These are phyloP conservation scores for Pulicaria dysenterica DNA, from an alignment of 129 eudicot species.

Conservation along the genomic window DNA sequence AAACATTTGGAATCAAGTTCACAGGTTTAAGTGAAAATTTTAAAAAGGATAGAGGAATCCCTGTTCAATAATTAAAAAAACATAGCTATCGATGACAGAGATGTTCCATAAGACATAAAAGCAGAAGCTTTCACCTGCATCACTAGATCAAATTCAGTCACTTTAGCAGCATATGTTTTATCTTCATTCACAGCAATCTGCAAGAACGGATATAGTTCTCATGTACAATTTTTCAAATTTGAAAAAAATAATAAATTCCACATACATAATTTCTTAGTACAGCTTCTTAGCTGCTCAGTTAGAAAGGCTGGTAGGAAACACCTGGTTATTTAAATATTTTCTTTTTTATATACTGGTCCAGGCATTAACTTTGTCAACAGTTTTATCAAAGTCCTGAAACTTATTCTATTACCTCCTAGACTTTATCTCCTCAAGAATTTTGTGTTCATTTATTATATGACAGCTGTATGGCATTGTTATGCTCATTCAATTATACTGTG, in stretches of 20 bases:
- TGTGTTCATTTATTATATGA: too few species aligned
- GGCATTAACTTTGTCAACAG: too few species aligned
- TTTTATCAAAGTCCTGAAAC: too few species aligned
- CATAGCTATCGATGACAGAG: conserved; percentile 6
- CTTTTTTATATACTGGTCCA: too few species aligned
- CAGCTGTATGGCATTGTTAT: too few species aligned
- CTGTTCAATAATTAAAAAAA: not conserved
- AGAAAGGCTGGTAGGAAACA: too few species aligned
- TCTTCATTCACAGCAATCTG: conserved; percentile 65
- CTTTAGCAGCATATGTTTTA: conserved; percentile 53
- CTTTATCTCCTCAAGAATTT: too few species aligned
- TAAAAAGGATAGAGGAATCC: not conserved
- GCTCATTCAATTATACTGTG: too few species aligned
- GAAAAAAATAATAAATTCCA: not conserved
- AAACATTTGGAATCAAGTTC: conserved; percentile 13
- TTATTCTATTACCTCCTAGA: too few species aligned
- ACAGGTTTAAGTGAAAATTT: not conserved
- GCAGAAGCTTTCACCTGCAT: conserved; percentile 76
- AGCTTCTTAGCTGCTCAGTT: too few species aligned
- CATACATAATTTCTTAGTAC: too few species aligned
- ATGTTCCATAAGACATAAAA: conserved; percentile 21
- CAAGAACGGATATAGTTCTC: conserved; percentile 1
- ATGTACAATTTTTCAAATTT: conserved; percentile 8
- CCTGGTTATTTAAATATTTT: too few species aligned
- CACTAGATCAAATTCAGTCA: conserved; percentile 88